Conservation (phyloP, 192 early-diverging fungal species). For the Phycomyces blakesleeanus region DNA sequence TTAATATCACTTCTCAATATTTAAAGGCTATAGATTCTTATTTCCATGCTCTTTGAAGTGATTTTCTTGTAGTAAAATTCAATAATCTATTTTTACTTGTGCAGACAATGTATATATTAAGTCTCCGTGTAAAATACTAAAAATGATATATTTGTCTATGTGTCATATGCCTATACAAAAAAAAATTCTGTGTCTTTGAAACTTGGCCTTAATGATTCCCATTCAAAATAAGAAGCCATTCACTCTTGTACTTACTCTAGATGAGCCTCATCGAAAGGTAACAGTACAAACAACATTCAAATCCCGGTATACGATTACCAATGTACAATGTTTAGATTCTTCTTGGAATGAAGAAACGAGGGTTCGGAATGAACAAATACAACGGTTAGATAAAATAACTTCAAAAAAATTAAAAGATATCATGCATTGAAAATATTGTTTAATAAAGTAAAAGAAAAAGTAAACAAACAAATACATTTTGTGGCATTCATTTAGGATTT, state of each 20-base stretch:
- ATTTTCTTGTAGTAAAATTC: too few species aligned
- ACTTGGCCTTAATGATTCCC: background rate
- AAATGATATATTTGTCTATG: too few species aligned
- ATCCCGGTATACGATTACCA: background rate
- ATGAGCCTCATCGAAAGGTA: conserved; percentile 24
- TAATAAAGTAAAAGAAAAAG: too few species aligned
- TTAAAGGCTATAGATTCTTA: too few species aligned
- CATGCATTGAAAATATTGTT: too few species aligned
- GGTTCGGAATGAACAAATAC: conserved; percentile 63
- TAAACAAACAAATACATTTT: background rate
- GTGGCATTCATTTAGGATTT: conserved; percentile 44
- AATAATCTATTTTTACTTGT: too few species aligned
- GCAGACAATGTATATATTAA: too few species aligned
- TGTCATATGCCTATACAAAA: too few species aligned
- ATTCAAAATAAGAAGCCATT: conserved; percentile 13
- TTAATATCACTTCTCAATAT: too few species aligned
- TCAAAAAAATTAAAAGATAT: background rate
- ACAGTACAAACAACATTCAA: background rate
- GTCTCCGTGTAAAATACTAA: too few species aligned
- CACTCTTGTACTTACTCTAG: conserved; percentile 18
- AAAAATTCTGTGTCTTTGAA: background rate
- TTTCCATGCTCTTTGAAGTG: too few species aligned
- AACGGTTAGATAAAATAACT: conserved; percentile 51
- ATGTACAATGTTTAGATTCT: conserved; percentile 40
- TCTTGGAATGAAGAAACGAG: conserved; percentile 79